Conservation (phyloP, 2,329 filamentous ascomycete genomes). For the Pseudofabraea citricarpa region DNA sequence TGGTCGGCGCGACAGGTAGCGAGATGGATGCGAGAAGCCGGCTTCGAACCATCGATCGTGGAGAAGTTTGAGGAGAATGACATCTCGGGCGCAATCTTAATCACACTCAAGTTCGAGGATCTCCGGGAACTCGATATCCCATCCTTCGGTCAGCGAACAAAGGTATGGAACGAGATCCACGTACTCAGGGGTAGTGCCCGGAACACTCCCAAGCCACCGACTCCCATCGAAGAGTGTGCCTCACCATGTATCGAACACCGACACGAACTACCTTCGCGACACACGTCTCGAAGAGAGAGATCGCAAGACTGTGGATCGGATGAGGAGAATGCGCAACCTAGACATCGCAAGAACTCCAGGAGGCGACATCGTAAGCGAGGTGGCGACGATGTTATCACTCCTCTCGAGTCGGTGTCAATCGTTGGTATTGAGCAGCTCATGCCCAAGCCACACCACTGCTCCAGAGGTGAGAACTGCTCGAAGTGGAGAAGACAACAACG, state of each 20-base stretch:
- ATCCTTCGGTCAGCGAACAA: constrained; percentile 76
- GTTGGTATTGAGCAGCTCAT: constrained; percentile 88
- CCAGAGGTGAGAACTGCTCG: constrained; percentile 79
- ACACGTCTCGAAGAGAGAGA: constrained; percentile 13
- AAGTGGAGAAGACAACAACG: constrained; percentile 80
- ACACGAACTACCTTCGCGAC: constrained; percentile 11
- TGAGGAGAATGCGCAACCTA: constrained; percentile 16
- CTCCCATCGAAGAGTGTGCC: constrained; percentile 56
- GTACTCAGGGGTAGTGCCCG: constrained; percentile 54
- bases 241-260: constrained; percentile 21
- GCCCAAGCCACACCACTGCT: constrained; percentile 78
- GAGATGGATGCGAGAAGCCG: constrained; percentile 80
- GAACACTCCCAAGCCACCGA: constrained; percentile 47
- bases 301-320: constrained; percentile 17
- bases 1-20: constrained; percentile 77
- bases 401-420: constrained; percentile 81
- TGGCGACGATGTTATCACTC: constrained; percentile 63
- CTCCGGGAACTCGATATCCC: constrained; percentile 75
- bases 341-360: constrained; percentile 19
- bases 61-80: constrained; percentile 89
- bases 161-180: constrained; percentile 76
- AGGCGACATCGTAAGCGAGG: constrained; percentile 20
- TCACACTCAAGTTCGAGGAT: constrained; percentile 89
- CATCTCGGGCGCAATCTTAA: constrained; percentile 80
- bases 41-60: constrained; percentile 71